A percentile compares a stretch with the other conserved stretches of the same genome.
phyloP scores from a whole-genome alignment of 23 red algal genomes.

The Cyanidium caldarium region DNA sequence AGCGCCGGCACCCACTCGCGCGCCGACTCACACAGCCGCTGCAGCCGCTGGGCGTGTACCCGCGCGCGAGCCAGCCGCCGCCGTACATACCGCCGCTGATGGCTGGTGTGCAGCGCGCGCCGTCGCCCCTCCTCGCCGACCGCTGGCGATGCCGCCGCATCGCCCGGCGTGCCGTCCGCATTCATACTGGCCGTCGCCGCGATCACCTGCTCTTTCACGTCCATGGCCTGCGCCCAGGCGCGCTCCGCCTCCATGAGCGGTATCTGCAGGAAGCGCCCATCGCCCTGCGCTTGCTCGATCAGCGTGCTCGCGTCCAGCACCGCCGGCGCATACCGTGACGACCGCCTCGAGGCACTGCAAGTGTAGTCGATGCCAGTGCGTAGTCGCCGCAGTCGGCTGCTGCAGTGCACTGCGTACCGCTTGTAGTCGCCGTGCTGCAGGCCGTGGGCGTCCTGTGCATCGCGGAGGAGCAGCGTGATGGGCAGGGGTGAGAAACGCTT shows the following conservation, averaged over 20 bases:
- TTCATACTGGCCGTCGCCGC: not conserved
- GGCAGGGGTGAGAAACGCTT: constrained; percentile 2
- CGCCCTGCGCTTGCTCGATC: not conserved
- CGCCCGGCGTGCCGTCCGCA: not conserved
- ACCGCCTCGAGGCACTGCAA: not conserved
- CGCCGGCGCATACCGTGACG: constrained; percentile 20
- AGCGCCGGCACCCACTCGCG: constrained; percentile 3
- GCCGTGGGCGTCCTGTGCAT: constrained; percentile 43
- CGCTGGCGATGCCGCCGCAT: not conserved
- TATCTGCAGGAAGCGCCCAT: constrained; percentile 30
- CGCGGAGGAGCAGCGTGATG: constrained; percentile 17
- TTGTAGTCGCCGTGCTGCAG: constrained; percentile 56
- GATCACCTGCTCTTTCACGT: constrained; percentile 34
- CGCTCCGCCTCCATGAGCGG: constrained; percentile 58
- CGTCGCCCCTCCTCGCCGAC: not conserved
- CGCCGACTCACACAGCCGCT: not conserved
- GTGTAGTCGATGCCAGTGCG: constrained; percentile 11
- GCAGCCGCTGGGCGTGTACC: constrained; percentile 23
- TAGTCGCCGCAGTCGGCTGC: constrained; percentile 32
- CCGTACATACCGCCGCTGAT: constrained; percentile 14
- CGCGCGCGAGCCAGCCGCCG: constrained; percentile 27
- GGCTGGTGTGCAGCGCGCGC: constrained; percentile 11
- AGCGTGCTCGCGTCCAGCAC: constrained; percentile 7
- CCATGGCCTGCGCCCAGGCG: constrained; percentile 70
- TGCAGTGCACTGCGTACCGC: constrained; percentile 68